Percentiles rank a stretch among this genome's conserved stretches.
These are phyloP conservation scores for Coniochaeta sp. DNA, from an alignment of 2,329 filamentous ascomycete genomes.

Conservation along the genomic window DNA sequence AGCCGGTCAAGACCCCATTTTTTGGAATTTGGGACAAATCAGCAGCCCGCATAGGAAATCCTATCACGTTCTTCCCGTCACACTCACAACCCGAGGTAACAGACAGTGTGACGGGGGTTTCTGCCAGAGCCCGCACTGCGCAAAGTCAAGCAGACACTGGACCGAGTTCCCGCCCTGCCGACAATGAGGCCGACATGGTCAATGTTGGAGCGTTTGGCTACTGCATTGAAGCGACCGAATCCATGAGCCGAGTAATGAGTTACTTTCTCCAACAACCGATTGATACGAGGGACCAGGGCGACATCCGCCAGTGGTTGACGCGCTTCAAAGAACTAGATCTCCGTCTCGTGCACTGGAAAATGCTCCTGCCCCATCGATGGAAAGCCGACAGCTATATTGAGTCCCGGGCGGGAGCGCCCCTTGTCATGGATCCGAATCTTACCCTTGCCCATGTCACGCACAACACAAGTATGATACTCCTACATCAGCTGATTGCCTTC, in stretches of 20 bases:
- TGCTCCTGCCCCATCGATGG: slow-evolving; percentile 35
- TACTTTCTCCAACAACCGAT: slow-evolving; percentile 37
- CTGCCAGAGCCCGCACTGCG: neutral
- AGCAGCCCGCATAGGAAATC: slow-evolving; percentile 28
- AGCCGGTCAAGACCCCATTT: slow-evolving; percentile 32
- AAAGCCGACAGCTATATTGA: slow-evolving; percentile 22
- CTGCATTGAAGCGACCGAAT: slow-evolving; percentile 36
- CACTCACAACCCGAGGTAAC: slow-evolving; percentile 13
- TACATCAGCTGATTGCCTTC: slow-evolving; percentile 39
- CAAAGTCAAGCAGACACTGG: neutral
- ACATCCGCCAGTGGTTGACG: slow-evolving; percentile 18
- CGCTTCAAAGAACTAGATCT: slow-evolving; percentile 41
- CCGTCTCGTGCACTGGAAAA: slow-evolving; percentile 37
- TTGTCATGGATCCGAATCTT: slow-evolving; percentile 38
- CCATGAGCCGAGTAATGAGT: slow-evolving; percentile 33
- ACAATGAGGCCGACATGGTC: slow-evolving; percentile 25
- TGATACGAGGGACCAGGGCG: slow-evolving; percentile 31
- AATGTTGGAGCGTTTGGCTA: slow-evolving; percentile 23
- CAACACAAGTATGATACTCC: slow-evolving; percentile 38
- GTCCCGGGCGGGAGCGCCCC: slow-evolving; percentile 12
- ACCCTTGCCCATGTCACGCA: slow-evolving; percentile 41
- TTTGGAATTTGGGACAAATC: slow-evolving; percentile 38
- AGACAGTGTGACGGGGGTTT: neutral
- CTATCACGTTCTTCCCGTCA: slow-evolving; percentile 27
- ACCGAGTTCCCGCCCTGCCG: neutral